These are phyloP conservation scores for Phycomyces nitens DNA, from an alignment of 192 early-diverging fungal species.

Conservation along the genomic window DNA sequence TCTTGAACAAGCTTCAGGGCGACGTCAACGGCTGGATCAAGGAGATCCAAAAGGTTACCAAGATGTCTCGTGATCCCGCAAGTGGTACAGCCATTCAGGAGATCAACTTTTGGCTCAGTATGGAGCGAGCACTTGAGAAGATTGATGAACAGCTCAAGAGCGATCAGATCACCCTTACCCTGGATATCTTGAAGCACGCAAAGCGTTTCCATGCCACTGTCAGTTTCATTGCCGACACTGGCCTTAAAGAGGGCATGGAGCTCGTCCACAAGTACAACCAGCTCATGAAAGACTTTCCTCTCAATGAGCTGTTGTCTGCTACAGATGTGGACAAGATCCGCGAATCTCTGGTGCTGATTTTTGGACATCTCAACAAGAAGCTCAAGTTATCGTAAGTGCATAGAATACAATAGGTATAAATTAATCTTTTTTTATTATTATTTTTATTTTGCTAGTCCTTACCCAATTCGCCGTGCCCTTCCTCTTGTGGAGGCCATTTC, in stretches of 20 bases:
- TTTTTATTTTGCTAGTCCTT: slow-evolving; percentile 45
- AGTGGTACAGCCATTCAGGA: slow-evolving; percentile 94
- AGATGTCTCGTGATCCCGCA: slow-evolving; percentile 86
- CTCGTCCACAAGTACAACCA: slow-evolving; percentile 92
- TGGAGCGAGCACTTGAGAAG: slow-evolving; percentile 90
- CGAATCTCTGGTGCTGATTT: slow-evolving; percentile 76
- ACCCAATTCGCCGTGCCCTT: slow-evolving; percentile 87
- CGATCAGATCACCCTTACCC: slow-evolving; percentile 83
- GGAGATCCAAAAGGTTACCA: slow-evolving; percentile 98
- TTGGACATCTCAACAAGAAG: slow-evolving; percentile 97
- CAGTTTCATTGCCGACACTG: slow-evolving; percentile 95
- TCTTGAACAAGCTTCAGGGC: slow-evolving; percentile 91
- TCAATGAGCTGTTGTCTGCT: slow-evolving; percentile 93
- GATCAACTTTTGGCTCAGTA: slow-evolving; percentile 98
- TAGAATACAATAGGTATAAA: no score
- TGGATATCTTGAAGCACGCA: slow-evolving; percentile 92
- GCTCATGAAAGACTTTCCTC: slow-evolving; percentile 98
- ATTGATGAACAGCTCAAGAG: slow-evolving; percentile 95
- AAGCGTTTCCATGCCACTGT: slow-evolving; percentile 99
- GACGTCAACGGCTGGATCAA: slow-evolving; percentile 99
- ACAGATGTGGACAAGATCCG: slow-evolving; percentile 86
- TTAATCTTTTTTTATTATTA: slow-evolving; percentile 10
- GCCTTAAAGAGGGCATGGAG: slow-evolving; percentile 92
- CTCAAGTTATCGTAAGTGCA: slow-evolving; percentile 77
- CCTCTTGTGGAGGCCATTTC: slow-evolving; percentile 94